Conservation (phyloP, 768 basidiomycete species). For the Leucogyrophana mollusca region DNA sequence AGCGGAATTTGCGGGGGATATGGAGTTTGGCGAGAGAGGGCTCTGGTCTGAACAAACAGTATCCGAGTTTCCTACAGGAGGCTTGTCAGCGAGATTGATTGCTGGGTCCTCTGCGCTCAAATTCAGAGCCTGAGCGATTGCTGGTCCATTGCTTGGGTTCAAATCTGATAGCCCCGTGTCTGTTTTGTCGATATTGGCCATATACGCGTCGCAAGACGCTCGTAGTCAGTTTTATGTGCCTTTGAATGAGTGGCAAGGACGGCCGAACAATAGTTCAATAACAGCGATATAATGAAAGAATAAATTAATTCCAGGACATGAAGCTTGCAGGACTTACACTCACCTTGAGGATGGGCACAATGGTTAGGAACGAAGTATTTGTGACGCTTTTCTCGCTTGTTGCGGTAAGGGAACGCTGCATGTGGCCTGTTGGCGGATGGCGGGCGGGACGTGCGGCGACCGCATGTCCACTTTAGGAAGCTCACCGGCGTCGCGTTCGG, state of each 20-base stretch:
- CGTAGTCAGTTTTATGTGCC: constrained; percentile 12
- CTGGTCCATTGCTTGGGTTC: constrained; percentile 21
- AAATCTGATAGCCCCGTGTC: constrained; percentile 43
- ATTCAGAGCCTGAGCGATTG: constrained; percentile 6
- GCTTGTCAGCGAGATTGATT: constrained; percentile 13
- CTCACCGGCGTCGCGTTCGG: neutral
- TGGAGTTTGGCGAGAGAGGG: constrained; percentile 8
- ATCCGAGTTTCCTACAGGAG: constrained; percentile 14
- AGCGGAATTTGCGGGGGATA: constrained; percentile 17
- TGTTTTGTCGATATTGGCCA: constrained; percentile 65
- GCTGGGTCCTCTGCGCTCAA: constrained; percentile 2
- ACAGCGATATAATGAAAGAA: constrained; percentile 1
- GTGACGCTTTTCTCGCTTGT: constrained; percentile 8
- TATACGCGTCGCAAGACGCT: constrained; percentile 79
- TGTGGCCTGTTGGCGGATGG: constrained; percentile 10
- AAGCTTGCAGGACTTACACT: constrained; percentile 1
- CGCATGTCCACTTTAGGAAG: constrained; percentile 24
- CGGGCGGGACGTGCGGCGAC: neutral
- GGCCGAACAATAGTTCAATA: constrained; percentile 8
- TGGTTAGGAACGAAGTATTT: no score
- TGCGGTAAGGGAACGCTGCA: constrained; percentile 14
- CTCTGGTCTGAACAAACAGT: constrained; percentile 8
- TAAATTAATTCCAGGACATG: neutral
- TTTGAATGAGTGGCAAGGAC: constrained; percentile 5
- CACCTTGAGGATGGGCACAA: constrained; percentile 4